phyloP scores from a whole-genome alignment of 179 eudicot genomes.

The Beta macrorhiza region DNA sequence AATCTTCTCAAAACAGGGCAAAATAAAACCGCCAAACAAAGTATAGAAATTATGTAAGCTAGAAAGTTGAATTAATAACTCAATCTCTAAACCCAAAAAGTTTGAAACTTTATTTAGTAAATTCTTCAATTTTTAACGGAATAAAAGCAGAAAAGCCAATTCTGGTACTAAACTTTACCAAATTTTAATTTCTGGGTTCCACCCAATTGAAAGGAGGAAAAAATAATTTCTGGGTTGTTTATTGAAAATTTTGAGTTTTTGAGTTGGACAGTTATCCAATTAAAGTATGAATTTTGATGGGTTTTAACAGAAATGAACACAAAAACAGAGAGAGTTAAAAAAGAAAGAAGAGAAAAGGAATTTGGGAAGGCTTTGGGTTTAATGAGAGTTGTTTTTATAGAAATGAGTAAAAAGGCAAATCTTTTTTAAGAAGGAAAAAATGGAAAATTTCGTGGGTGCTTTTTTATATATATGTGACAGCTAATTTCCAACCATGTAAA shows the following conservation, averaged over 20 bases:
- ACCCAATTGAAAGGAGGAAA: background rate
- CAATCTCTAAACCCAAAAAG: constrained; percentile 10
- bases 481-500: constrained; percentile 37
- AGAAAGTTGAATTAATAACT: constrained; percentile 11
- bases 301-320: constrained; percentile 6
- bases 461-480: constrained; percentile 28
- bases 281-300: background rate
- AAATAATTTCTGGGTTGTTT: constrained; percentile 6
- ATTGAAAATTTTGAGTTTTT: background rate
- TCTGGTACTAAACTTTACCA: constrained; percentile 19
- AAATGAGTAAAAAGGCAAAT: background rate
- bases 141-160: constrained; percentile 14
- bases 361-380: constrained; percentile 20
- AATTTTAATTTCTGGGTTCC: constrained; percentile 24
- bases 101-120: constrained; percentile 20
- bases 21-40: constrained; percentile 19
- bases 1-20: constrained; percentile 23
- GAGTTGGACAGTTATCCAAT: background rate
- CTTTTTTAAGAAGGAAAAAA: background rate
- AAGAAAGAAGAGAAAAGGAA: background rate
- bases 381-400: constrained; percentile 14
- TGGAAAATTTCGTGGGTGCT: constrained; percentile 3
- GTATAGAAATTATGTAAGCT: constrained; percentile 8
- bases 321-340: background rate
- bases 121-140: constrained; percentile 22